These are phyloP conservation scores for Gillenia trifoliata DNA, from an alignment of 306 rosid species.

Conservation along the genomic window DNA sequence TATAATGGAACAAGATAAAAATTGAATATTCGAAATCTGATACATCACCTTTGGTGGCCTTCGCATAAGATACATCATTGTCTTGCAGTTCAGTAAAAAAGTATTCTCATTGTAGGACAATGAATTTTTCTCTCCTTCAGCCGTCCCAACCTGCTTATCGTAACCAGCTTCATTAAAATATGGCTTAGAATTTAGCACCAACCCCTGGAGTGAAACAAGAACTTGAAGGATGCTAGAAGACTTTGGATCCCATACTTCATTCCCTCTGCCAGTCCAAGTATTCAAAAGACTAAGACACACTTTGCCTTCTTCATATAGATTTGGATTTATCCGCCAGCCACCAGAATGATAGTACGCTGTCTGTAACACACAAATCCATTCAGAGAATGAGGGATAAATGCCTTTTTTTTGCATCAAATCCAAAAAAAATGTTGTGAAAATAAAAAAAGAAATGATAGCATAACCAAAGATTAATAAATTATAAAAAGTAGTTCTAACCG, in stretches of 20 bases:
- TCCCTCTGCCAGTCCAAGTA: conserved; percentile 99
- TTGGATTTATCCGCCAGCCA: conserved; percentile 98
- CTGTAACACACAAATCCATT: conserved; percentile 49
- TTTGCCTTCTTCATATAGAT: conserved; percentile 96
- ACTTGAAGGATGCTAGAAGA: conserved; percentile 99
- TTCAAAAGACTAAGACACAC: conserved; percentile 98
- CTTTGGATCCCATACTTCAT: conserved; percentile 98
- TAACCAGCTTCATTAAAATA: conserved; percentile 99
- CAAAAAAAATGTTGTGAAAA: not conserved
- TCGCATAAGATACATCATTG: conserved; percentile 90
- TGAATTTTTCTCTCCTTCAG: conserved; percentile 98
- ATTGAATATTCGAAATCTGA: not conserved
- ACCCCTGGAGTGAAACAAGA: conserved; percentile 93
- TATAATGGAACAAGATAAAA: not conserved
- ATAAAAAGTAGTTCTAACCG: conserved; percentile 53
- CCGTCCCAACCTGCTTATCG: conserved; percentile 94
- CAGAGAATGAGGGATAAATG: conserved; percentile 16
- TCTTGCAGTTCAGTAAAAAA: conserved; percentile 88
- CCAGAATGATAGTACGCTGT: conserved; percentile 98
- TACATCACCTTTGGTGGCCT: conserved; percentile 81
- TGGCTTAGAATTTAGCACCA: conserved; percentile 92
- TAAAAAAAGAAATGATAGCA: not conserved
- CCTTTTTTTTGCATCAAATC: not conserved
- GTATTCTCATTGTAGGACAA: conserved; percentile 94
- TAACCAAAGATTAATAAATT: not conserved